phyloP scores from a whole-genome alignment of 176 grass and related monocot species.

The Olyra latifolia region DNA sequence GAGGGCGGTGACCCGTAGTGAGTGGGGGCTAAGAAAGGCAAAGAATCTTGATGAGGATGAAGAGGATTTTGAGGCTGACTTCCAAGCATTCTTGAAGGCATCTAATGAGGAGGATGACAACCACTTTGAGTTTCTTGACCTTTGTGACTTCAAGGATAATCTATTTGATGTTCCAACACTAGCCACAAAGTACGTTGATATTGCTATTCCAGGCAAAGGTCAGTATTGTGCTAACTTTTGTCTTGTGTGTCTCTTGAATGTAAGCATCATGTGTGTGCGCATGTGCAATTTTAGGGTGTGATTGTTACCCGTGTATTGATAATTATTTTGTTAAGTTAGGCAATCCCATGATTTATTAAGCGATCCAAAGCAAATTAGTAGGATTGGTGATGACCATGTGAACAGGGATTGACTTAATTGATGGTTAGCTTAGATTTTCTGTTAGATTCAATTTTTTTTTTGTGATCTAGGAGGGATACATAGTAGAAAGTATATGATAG shows the following conservation, averaged over 20 bases:
- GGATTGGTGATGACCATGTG: background rate
- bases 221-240: background rate
- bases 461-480: background rate
- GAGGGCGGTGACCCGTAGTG: background rate
- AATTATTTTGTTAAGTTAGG: background rate
- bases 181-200: background rate
- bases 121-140: slow-evolving; percentile 1
- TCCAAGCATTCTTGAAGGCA: slow-evolving; percentile 24
- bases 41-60: background rate
- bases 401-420: background rate
- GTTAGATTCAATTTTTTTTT: background rate
- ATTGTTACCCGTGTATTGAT: fast-evolving
- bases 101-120: slow-evolving; percentile 12
- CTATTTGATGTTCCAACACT: background rate
- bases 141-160: background rate
- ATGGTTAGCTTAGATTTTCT: background rate
- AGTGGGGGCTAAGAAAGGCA: background rate
- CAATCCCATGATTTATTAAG: background rate
- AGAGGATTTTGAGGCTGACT: slow-evolving; percentile 43
- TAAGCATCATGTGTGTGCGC: background rate
- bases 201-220: background rate
- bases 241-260: background rate
- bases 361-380: background rate
- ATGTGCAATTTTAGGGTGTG: background rate
- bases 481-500: background rate